phyloP scores from a whole-genome alignment of 108 stramenopile genomes.

The Bacterosira constricta region DNA sequence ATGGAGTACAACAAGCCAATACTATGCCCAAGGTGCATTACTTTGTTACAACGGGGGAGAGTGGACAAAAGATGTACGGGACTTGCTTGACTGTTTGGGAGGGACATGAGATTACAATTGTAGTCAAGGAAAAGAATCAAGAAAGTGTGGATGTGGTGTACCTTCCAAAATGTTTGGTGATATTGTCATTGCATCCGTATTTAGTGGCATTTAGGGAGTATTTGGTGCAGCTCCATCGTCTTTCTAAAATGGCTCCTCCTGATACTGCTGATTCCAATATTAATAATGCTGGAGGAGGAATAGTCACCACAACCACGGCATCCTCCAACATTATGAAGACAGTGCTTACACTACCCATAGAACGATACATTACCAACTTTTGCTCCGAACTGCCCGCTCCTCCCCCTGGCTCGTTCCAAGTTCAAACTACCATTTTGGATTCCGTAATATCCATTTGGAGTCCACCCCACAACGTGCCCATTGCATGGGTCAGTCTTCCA shows the following conservation, averaged over 20 bases:
- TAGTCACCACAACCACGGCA: background rate
- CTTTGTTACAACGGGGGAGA: slow-evolving; percentile 83
- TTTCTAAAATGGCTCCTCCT: slow-evolving; percentile 62
- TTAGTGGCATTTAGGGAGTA: slow-evolving; percentile 88
- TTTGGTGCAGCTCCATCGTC: slow-evolving; percentile 86
- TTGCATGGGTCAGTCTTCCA: slow-evolving; percentile 88
- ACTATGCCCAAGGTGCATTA: slow-evolving; percentile 85
- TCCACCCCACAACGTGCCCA: slow-evolving; percentile 89
- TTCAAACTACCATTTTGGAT: slow-evolving; percentile 78
- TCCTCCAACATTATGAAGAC: slow-evolving; percentile 5
- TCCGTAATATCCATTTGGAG: slow-evolving; percentile 83
- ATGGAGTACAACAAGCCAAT: background rate
- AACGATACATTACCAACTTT: slow-evolving; percentile 94
- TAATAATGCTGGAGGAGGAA: background rate
- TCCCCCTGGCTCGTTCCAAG: slow-evolving; percentile 90
- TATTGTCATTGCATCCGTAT: slow-evolving; percentile 91
- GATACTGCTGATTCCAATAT: background rate
- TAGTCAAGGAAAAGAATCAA: slow-evolving; percentile 27
- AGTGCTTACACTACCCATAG: slow-evolving; percentile 88
- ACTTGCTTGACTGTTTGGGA: slow-evolving; percentile 79
- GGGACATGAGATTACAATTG: slow-evolving; percentile 47
- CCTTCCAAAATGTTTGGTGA: slow-evolving; percentile 89
- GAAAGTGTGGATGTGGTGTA: slow-evolving; percentile 29
- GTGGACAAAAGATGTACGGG: slow-evolving; percentile 78
- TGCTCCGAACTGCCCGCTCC: slow-evolving; percentile 93